phyloP scores from a whole-genome alignment of 2,329 filamentous ascomycete species.

The Alternaria tenuissima region DNA sequence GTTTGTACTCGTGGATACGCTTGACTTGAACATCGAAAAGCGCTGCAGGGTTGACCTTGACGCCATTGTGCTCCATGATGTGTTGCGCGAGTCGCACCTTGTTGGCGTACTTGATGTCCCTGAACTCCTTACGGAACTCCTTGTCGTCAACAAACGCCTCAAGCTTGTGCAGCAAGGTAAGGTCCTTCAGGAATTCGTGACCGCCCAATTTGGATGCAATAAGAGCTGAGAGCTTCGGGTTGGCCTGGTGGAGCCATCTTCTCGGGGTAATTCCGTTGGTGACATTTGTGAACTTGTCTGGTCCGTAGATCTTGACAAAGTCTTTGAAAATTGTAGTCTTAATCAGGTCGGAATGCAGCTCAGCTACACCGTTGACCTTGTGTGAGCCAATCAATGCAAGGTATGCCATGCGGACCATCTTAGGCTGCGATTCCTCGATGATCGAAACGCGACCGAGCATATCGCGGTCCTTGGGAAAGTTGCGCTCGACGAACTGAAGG shows the following conservation, averaged over 20 bases:
- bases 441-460: constrained; percentile 89
- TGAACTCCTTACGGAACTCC: constrained; percentile 92
- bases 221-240: constrained; percentile 87
- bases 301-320: constrained; percentile 93
- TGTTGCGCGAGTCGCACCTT: constrained; percentile 91
- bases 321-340: constrained; percentile 99
- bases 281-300: constrained; percentile 98
- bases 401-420: constrained; percentile 98
- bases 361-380: constrained; percentile 98
- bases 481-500: constrained; percentile 87
- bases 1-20: constrained; percentile 99
- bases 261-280: constrained; percentile 97
- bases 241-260: constrained; percentile 97
- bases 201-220: constrained; percentile 90
- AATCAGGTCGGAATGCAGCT: constrained; percentile 96
- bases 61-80: constrained; percentile 81
- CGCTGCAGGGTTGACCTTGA: constrained; percentile 84
- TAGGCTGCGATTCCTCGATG: constrained; percentile 94
- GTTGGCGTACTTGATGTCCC: constrained; percentile 95
- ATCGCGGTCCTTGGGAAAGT: constrained; percentile 88
- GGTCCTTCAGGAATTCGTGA: constrained; percentile 85
- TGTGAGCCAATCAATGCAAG: constrained; percentile 96
- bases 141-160: constrained; percentile 86
- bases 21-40: constrained; percentile 99
- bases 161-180: constrained; percentile 85